These are phyloP conservation scores for Novymonas esmeraldas DNA, from an alignment of 208 protist species.

Conservation along the genomic window DNA sequence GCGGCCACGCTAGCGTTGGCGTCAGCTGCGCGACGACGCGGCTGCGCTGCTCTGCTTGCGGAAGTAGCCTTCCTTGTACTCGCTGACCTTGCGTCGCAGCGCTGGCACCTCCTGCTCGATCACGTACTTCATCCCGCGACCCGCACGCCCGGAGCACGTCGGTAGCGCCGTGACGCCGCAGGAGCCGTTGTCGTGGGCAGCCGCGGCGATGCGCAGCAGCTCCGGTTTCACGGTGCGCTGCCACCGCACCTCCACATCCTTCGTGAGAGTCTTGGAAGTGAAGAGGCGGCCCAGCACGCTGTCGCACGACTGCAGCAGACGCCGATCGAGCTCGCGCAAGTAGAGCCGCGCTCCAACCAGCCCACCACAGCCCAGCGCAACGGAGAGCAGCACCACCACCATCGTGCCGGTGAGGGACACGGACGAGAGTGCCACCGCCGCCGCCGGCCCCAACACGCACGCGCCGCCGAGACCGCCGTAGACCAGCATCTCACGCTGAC, in stretches of 20 bases:
- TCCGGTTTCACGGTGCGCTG: slow-evolving; percentile 56
- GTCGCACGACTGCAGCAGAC: slow-evolving; percentile 38
- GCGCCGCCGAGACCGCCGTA: slow-evolving; percentile 17
- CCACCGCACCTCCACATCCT: slow-evolving; percentile 64
- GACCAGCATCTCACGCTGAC: slow-evolving; percentile 28
- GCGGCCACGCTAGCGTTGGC: too few species aligned
- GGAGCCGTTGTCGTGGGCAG: slow-evolving; percentile 19
- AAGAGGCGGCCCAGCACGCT: slow-evolving; percentile 46
- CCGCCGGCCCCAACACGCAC: slow-evolving; percentile 20
- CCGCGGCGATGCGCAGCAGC: slow-evolving; percentile 33
- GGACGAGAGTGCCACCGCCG: slow-evolving; percentile 19
- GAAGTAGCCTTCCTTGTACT: slow-evolving; percentile 44
- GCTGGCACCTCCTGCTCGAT: slow-evolving; percentile 46
- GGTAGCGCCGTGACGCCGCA: slow-evolving; percentile 42
- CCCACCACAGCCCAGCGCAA: slow-evolving; percentile 17
- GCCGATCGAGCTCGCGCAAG: slow-evolving; percentile 35
- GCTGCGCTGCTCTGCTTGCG: not conserved
- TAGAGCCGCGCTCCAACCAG: slow-evolving; percentile 14
- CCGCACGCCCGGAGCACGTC: slow-evolving; percentile 37
- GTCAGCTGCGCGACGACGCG: too few species aligned
- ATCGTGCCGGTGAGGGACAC: slow-evolving; percentile 30
- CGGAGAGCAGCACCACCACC: slow-evolving; percentile 15
- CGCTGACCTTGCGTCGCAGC: slow-evolving; percentile 43
- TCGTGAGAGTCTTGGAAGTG: slow-evolving; percentile 41
- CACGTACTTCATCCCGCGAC: slow-evolving; percentile 35